Percentiles rank a stretch among this genome's conserved stretches.
phyloP scores from a whole-genome alignment of 495 filamentous ascomycete genomes.

The Neurospora tetrasperma region DNA sequence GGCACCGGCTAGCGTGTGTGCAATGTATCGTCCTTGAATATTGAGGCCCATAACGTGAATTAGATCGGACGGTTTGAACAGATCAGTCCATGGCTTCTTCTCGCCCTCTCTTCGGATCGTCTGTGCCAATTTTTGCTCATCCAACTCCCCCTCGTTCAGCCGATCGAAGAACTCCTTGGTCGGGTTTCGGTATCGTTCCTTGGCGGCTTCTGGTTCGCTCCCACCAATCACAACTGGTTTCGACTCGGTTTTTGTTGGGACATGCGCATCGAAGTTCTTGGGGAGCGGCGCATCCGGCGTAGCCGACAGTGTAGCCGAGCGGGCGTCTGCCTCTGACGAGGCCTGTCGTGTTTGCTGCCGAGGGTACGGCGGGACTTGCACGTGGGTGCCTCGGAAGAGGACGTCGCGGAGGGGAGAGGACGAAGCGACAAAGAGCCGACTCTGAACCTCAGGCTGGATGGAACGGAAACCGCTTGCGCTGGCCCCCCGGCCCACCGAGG shows the following conservation, averaged over 20 bases:
- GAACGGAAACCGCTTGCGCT: conserved; percentile 15
- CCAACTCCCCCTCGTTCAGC: background rate
- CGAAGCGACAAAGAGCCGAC: background rate
- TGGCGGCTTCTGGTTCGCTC: background rate
- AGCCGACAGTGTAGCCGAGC: background rate
- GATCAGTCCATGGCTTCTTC: background rate
- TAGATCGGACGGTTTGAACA: conserved; percentile 17
- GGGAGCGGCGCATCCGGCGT: background rate
- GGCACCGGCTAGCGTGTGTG: conserved; percentile 35
- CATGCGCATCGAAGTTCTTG: background rate
- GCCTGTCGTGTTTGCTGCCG: background rate
- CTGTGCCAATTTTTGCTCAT: background rate
- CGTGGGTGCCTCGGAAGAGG: background rate
- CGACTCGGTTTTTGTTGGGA: background rate
- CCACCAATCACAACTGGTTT: background rate
- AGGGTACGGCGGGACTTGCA: background rate
- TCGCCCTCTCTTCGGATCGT: background rate
- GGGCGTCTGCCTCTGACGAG: background rate
- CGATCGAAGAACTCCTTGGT: background rate
- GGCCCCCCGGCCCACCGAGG: conserved; percentile 42
- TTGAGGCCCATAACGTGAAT: conserved; percentile 46
- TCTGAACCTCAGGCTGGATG: background rate
- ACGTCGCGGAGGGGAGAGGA: background rate
- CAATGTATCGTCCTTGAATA: conserved; percentile 38
- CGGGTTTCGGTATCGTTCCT: background rate